phyloP scores from a whole-genome alignment of 108 stramenopile genomes.

The Pelagomonas calceolata region DNA sequence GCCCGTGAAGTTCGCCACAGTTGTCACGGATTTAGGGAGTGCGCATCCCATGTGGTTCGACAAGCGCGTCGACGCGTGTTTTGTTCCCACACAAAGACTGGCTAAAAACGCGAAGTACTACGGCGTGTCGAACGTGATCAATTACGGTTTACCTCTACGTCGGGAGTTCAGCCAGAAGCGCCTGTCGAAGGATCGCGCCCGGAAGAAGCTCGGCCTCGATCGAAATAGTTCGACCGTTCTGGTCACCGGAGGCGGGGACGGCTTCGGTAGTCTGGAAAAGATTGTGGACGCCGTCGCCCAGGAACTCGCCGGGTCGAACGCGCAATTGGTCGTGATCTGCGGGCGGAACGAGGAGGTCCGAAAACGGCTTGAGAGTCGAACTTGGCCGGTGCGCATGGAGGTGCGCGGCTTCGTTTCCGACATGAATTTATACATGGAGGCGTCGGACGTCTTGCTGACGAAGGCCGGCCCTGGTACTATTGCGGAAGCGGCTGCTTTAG shows the following conservation, averaged over 20 bases:
- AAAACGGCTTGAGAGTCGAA: slow-evolving; percentile 43
- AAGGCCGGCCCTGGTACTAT: slow-evolving; percentile 97
- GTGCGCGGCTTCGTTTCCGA: slow-evolving; percentile 80
- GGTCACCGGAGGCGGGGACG: slow-evolving; percentile 92
- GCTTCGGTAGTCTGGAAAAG: slow-evolving; percentile 62
- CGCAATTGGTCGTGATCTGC: slow-evolving; percentile 76
- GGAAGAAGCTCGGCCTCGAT: slow-evolving; percentile 47
- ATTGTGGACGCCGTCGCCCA: slow-evolving; percentile 64
- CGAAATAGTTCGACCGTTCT: slow-evolving; percentile 32
- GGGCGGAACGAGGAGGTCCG: slow-evolving; percentile 73
- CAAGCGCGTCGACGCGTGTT: slow-evolving; percentile 65
- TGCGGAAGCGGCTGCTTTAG: slow-evolving; percentile 81
- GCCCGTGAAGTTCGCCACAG: slow-evolving; percentile 59
- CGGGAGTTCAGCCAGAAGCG: slow-evolving; percentile 54
- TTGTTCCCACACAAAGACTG: slow-evolving; percentile 69
- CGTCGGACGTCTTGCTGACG: slow-evolving; percentile 74
- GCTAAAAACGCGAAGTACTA: slow-evolving; percentile 47
- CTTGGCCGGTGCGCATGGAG: slow-evolving; percentile 64
- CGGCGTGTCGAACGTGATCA: slow-evolving; percentile 63
- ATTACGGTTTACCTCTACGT: slow-evolving; percentile 81
- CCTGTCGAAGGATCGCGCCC: slow-evolving; percentile 34
- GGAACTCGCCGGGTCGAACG: slow-evolving; percentile 23
- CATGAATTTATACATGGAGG: slow-evolving; percentile 93
- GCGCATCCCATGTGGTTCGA: slow-evolving; percentile 88
- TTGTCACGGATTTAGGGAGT: slow-evolving; percentile 88